Evolutionary conservation across 441 rosid genomes (phyloP).

Genomic region (Pelargonium fulgidum): DNA sequence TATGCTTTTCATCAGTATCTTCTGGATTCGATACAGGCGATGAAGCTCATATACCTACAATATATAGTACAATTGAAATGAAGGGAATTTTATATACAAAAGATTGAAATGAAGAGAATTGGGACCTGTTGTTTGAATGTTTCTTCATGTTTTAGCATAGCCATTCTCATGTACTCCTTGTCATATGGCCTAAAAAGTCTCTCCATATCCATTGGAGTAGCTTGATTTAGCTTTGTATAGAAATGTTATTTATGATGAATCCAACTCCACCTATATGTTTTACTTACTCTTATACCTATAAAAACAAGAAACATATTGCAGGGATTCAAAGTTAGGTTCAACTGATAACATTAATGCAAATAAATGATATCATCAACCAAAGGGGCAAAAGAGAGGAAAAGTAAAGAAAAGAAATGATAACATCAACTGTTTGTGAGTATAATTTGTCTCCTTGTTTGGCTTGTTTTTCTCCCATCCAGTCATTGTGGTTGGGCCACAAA

Average conservation of each 20-base stretch:
- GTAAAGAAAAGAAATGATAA: too few relatives aligned
- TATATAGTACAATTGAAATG: background rate
- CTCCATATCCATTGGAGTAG: constrained; percentile 44
- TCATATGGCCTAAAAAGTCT: constrained; percentile 64
- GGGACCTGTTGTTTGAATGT: constrained; percentile 87
- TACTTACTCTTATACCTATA: constrained; percentile 15
- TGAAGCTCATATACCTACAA: constrained; percentile 81
- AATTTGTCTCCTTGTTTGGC: background rate
- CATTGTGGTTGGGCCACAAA: background rate
- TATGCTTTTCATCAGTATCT: constrained; percentile 62
- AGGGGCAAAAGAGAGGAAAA: background rate
- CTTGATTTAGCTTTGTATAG: constrained; percentile 7
- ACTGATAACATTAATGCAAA: constrained; percentile 15
- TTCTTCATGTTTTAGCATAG: constrained; percentile 90
- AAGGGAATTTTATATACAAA: too few relatives aligned
- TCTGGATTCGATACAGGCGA: constrained; percentile 75
- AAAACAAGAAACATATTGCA: background rate
- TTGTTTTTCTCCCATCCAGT: background rate
- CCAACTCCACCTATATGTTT: background rate
- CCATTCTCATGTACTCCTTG: constrained; percentile 84
- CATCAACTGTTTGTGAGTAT: background rate
- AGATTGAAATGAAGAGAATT: background rate
- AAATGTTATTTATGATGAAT: background rate
- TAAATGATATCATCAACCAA: constrained; percentile 14
- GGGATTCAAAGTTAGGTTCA: background rate